These are phyloP conservation scores for Penicillium goetzii DNA, from an alignment of 495 filamentous ascomycete species.

Conservation along the genomic window DNA sequence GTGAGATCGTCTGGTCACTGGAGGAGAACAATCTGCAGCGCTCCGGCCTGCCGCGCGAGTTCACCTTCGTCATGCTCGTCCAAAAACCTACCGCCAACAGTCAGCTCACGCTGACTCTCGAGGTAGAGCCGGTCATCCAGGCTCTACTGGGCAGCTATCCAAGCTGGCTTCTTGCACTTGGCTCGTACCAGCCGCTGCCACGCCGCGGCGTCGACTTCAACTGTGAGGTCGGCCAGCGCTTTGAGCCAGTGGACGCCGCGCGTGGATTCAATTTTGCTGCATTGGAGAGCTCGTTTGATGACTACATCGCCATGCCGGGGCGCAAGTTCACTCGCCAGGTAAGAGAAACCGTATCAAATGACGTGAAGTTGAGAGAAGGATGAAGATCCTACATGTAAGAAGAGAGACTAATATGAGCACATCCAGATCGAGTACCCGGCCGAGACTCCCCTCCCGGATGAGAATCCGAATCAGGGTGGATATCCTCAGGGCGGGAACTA, in stretches of 20 bases:
- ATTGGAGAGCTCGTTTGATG: slow-evolving; percentile 43
- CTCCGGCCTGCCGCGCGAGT: slow-evolving; percentile 57
- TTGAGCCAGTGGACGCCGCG: slow-evolving; percentile 32
- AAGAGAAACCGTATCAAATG: slow-evolving; percentile 16
- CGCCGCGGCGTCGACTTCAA: slow-evolving; percentile 40
- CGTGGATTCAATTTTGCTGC: slow-evolving; percentile 49
- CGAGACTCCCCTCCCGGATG: slow-evolving; percentile 9
- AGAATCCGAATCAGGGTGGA: background rate
- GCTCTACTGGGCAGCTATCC: slow-evolving; percentile 41
- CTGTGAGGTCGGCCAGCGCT: slow-evolving; percentile 43
- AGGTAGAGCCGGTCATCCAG: slow-evolving; percentile 48
- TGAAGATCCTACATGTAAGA: background rate
- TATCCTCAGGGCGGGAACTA: background rate
- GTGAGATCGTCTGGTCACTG: slow-evolving; percentile 55
- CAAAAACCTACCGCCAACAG: slow-evolving; percentile 43
- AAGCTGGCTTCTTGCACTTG: slow-evolving; percentile 32
- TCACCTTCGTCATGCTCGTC: slow-evolving; percentile 58
- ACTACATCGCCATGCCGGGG: slow-evolving; percentile 49
- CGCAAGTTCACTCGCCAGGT: slow-evolving; percentile 38
- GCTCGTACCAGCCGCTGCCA: slow-evolving; percentile 34
- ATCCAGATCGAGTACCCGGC: slow-evolving; percentile 23
- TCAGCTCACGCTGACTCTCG: slow-evolving; percentile 34
- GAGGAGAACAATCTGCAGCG: slow-evolving; percentile 55
- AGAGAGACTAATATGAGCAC: slow-evolving; percentile 1
- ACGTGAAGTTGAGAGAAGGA: background rate